phyloP scores from a whole-genome alignment of 2,329 filamentous ascomycete genomes.

The Aspergillus cejpii region DNA sequence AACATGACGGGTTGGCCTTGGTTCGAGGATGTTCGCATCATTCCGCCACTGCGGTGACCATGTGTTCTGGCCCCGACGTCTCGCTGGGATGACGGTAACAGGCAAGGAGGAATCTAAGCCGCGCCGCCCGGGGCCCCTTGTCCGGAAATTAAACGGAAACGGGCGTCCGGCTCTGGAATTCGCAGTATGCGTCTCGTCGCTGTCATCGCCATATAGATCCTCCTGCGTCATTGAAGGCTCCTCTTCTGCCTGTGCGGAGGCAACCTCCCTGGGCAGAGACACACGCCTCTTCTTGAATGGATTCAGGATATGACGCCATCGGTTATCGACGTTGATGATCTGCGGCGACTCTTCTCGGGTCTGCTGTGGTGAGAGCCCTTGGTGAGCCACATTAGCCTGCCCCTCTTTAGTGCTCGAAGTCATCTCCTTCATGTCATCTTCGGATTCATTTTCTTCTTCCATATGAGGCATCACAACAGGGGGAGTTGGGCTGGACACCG shows the following conservation, averaged over 20 bases:
- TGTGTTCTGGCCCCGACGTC: slow-evolving; percentile 48
- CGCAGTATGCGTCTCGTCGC: slow-evolving; percentile 41
- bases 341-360: slow-evolving; percentile 29
- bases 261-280: slow-evolving; percentile 55
- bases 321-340: slow-evolving; percentile 26
- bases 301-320: slow-evolving; percentile 50
- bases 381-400: slow-evolving; percentile 5
- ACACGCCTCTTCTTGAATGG: slow-evolving; percentile 54
- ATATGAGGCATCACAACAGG: slow-evolving; percentile 33
- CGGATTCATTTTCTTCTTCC: slow-evolving; percentile 27
- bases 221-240: slow-evolving; percentile 23
- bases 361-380: slow-evolving; percentile 18
- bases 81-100: slow-evolving; percentile 56
- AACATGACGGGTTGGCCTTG: slow-evolving; percentile 11
- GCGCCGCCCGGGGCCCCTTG: slow-evolving; percentile 33
- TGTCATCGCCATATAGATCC: slow-evolving; percentile 36
- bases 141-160: slow-evolving; percentile 45
- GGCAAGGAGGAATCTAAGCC: slow-evolving; percentile 43
- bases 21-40: slow-evolving; percentile 20
- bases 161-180: slow-evolving; percentile 43
- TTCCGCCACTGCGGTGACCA: slow-evolving; percentile 46
- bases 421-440: slow-evolving; percentile 22
- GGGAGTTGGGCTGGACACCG: slow-evolving; percentile 45
- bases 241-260: slow-evolving; percentile 49
- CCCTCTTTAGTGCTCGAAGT: slow-evolving; percentile 12